Base-by-base conservation (phyloP, 331 rosid genomes). In the Pyracantha coccinea region DNA sequence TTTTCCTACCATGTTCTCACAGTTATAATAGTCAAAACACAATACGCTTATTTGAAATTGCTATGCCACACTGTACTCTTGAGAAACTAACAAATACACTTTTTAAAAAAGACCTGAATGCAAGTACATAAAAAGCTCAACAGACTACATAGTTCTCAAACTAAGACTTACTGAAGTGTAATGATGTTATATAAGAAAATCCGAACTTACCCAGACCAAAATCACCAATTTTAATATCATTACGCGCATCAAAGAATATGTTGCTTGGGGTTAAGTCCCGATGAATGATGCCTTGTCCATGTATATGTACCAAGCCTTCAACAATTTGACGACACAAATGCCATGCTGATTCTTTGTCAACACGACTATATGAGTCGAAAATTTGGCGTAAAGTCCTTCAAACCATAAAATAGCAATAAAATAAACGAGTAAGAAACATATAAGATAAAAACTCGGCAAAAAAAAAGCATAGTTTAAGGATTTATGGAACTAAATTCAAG, bases 261-360 rank as follows among this genome's bases (percentile, higher is more conserved):
- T 94, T 94, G 73, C 21, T 94, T 8, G 97, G 99, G 32, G 99
- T 94, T 75, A 94, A 87, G 83, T 94, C 99, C 68, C 99, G 95
- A 80, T 94, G 99, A 73, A 94, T 92, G 83, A 94, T 94, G 84
- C 99, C 99, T 73, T 94, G 97, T 65, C 92, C 95, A 57, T 94
- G 99, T 84, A 94, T 94, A 88, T 94, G 99, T 72, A 79, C 96
- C 89, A 94, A 84, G 75, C 99, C 99, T 84, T 94, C 99, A 82
- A 94, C 97, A 79, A 92, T 94, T 90, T 94, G 99, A 76, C 96
- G 97, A 82, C 89, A 87, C 65, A 82, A 75, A 86, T 92, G 97
- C 97, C 99, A 91, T 59, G 95, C 96, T 13, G 53, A 54, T 78
- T 86, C 96, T 88, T 94, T 87, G 87, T 92, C 91, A 78, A 88